Conservation (phyloP, 2,329 filamentous ascomycete species). For the Pyrenophora graminea region DNA sequence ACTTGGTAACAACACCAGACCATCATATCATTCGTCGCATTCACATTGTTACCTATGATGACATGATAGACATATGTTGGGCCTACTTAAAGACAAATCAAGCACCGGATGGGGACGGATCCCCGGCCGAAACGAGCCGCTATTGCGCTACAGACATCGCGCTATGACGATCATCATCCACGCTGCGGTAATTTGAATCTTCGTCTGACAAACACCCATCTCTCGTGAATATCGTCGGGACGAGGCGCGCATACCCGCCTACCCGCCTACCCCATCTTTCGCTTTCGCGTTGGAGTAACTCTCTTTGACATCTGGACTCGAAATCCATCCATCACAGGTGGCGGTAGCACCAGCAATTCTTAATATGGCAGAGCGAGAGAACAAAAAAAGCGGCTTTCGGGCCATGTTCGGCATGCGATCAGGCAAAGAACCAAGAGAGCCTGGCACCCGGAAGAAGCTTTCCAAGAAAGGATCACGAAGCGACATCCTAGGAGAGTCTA, state of each 20-base stretch:
- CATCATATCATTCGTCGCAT: not conserved
- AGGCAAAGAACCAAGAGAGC: constrained; percentile 18
- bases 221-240: constrained; percentile 3
- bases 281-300: not conserved
- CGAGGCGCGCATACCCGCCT: not conserved
- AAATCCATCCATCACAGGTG: not conserved
- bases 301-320: not conserved
- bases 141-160: constrained; percentile 13
- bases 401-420: constrained; percentile 29
- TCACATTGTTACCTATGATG: constrained; percentile 8
- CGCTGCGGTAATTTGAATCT: constrained; percentile 9
- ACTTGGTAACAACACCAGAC: not conserved
- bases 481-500: constrained; percentile 18
- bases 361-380: constrained; percentile 23
- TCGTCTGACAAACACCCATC: constrained; percentile 3
- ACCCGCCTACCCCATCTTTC: not conserved
- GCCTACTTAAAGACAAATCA: not conserved
- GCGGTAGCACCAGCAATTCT: not conserved
- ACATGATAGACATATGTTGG: constrained; percentile 7
- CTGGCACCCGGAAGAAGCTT: constrained; percentile 26
- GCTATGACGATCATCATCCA: constrained; percentile 20
- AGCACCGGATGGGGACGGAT: constrained; percentile 19
- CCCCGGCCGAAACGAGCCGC: constrained; percentile 17
- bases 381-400: constrained; percentile 27
- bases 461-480: constrained; percentile 28